Evolutionary conservation across 2,329 filamentous ascomycete genomes (phyloP).

Genomic region (Aspergillus intermedius): DNA sequence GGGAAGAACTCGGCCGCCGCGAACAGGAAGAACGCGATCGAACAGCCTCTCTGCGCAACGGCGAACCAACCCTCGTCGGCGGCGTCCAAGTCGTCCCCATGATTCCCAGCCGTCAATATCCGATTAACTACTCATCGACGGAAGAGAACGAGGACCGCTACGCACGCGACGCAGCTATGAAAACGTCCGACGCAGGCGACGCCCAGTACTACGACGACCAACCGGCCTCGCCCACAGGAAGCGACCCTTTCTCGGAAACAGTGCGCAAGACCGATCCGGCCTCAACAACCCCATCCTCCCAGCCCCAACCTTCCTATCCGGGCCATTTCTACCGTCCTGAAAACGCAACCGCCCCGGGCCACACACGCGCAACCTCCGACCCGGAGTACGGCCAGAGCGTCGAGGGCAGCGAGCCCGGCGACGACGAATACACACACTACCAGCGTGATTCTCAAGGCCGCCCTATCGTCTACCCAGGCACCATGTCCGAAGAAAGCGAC

Average conservation of each 20-base stretch:
- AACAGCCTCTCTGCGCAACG: constrained; percentile 75
- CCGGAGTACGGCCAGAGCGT: constrained; percentile 45
- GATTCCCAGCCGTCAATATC: constrained; percentile 56
- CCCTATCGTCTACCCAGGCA: constrained; percentile 50
- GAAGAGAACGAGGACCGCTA: constrained; percentile 39
- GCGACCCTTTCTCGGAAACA: constrained; percentile 56
- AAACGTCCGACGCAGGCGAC: constrained; percentile 25
- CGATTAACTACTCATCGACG: constrained; percentile 42
- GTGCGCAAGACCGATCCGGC: constrained; percentile 16
- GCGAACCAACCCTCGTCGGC: constrained; percentile 80
- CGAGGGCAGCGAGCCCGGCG: constrained; percentile 54
- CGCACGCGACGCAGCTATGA: constrained; percentile 26
- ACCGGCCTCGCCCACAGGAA: constrained; percentile 49
- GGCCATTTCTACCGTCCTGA: constrained; percentile 36
- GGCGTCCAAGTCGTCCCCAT: constrained; percentile 95
- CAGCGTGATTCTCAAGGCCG: constrained; percentile 56
- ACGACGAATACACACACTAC: constrained; percentile 66
- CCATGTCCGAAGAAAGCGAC: constrained; percentile 46
- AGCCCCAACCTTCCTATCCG: constrained; percentile 22
- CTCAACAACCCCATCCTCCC: constrained; percentile 28
- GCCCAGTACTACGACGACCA: constrained; percentile 48
- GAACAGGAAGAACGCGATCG: constrained; percentile 91
- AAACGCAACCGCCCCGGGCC: constrained; percentile 20
- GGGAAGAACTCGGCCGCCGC: constrained; percentile 90
- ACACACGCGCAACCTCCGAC: constrained; percentile 35